These are phyloP conservation scores for Emmonsia crescens DNA, from an alignment of 2,329 filamentous ascomycete genomes.

Conservation along the genomic window DNA sequence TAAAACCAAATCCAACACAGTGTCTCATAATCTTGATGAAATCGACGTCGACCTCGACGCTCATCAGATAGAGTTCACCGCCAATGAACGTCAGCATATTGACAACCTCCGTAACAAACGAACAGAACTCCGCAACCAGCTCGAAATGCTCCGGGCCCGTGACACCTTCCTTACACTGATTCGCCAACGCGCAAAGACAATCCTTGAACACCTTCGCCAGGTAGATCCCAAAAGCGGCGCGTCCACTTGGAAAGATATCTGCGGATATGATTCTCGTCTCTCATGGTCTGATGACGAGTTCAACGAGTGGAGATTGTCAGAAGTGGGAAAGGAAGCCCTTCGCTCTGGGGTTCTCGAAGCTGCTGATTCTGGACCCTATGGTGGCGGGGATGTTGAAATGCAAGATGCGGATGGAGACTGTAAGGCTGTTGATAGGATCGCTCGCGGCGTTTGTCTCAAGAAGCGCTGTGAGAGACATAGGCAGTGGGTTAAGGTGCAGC, in stretches of 20 bases:
- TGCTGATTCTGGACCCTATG: constrained; percentile 16
- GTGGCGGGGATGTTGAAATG: constrained; percentile 28
- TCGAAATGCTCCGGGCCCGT: constrained; percentile 32
- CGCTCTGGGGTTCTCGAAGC: constrained; percentile 27
- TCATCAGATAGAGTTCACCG: constrained; percentile 10
- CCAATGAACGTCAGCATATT: constrained; percentile 14
- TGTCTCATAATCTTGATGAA: not conserved
- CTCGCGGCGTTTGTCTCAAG: constrained; percentile 36
- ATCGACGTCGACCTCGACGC: constrained; percentile 9
- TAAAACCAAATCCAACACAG: not conserved
- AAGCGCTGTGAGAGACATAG: constrained; percentile 40
- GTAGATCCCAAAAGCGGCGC: constrained; percentile 32
- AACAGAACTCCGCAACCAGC: constrained; percentile 17
- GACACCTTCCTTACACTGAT: constrained; percentile 34
- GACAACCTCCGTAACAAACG: constrained; percentile 9
- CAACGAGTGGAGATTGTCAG: constrained; percentile 34
- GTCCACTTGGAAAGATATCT: constrained; percentile 35
- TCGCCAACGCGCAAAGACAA: constrained; percentile 30
- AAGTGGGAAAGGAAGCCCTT: constrained; percentile 29
- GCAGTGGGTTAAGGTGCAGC: constrained; percentile 38
- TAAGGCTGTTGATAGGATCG: constrained; percentile 20
- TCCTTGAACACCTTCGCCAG: constrained; percentile 36
- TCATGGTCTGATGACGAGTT: constrained; percentile 41
- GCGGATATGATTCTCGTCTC: constrained; percentile 38
- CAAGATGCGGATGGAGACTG: constrained; percentile 22